These are phyloP conservation scores for Rutstroemia sp. DNA, from an alignment of 2,329 filamentous ascomycete genomes.

Conservation along the genomic window DNA sequence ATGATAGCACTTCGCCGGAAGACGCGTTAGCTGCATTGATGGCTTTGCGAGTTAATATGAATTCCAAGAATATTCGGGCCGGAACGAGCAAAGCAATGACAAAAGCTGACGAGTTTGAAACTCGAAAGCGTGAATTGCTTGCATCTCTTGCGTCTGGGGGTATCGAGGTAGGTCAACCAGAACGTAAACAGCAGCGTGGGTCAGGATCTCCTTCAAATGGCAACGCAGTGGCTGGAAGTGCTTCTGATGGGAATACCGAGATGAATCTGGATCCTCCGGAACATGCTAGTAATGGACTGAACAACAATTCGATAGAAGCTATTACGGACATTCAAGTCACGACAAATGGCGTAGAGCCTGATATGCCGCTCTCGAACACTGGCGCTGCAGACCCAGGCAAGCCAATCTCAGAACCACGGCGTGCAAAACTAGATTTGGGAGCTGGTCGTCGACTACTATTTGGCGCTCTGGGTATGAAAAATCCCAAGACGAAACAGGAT, in stretches of 20 bases:
- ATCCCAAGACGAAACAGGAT: slow-evolving; percentile 61
- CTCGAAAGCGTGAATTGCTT: slow-evolving; percentile 42
- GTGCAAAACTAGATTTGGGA: slow-evolving; percentile 42
- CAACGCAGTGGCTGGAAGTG: background rate
- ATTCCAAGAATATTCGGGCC: background rate
- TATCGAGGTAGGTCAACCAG: slow-evolving; percentile 38
- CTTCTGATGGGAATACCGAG: background rate
- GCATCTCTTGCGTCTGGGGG: slow-evolving; percentile 44
- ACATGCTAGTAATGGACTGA: background rate
- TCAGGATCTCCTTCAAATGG: background rate
- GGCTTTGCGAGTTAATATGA: slow-evolving; percentile 15
- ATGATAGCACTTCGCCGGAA: slow-evolving; percentile 18
- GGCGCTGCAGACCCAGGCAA: background rate
- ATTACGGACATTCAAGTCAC: background rate
- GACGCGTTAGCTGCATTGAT: slow-evolving; percentile 18
- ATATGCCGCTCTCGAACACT: slow-evolving; percentile 1
- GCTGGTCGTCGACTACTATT: slow-evolving; percentile 64
- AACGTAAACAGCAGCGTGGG: background rate
- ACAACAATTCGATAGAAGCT: background rate
- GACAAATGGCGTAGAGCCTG: background rate
- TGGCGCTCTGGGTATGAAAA: slow-evolving; percentile 61
- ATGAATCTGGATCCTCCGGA: background rate
- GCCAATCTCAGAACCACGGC: slow-evolving; percentile 8
- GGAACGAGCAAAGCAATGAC: slow-evolving; percentile 3
- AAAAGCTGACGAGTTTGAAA: slow-evolving; percentile 38